Evolutionary conservation across 179 eudicot species (phyloP).

Genomic region (Carnegiea gigantea): DNA sequence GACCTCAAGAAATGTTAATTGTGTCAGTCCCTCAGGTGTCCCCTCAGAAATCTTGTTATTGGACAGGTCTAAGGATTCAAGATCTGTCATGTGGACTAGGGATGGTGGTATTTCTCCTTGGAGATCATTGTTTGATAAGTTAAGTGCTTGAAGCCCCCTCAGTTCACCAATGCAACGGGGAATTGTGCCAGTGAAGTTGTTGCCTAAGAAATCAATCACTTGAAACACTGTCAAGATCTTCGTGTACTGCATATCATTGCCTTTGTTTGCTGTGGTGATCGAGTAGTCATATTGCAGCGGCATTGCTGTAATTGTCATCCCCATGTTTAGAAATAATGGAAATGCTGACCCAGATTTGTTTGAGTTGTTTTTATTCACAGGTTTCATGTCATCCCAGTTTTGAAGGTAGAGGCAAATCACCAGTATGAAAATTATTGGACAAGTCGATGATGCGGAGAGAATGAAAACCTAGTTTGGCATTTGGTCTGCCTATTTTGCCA

Average conservation of each 20-base stretch:
- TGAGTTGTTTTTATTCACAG: too few relatives aligned
- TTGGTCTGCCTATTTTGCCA: too few relatives aligned
- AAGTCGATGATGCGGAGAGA: too few relatives aligned
- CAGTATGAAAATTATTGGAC: too few relatives aligned
- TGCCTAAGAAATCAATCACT: conserved; percentile 38
- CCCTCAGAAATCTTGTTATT: conserved; percentile 27
- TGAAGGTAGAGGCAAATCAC: too few relatives aligned
- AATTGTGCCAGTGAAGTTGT: conserved; percentile 36
- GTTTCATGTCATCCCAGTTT: too few relatives aligned
- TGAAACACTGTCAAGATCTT: conserved; percentile 17
- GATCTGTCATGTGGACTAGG: conserved; percentile 22
- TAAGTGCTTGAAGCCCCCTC: conserved; percentile 17
- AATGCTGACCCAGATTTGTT: too few relatives aligned
- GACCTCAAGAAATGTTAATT: conserved; percentile 22
- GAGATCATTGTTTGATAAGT: conserved; percentile 38
- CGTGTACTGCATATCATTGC: conserved; percentile 4
- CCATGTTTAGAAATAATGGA: too few relatives aligned
- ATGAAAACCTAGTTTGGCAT: too few relatives aligned
- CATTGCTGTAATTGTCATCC: too few relatives aligned
- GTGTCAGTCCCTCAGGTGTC: conserved; percentile 23
- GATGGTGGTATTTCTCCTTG: conserved; percentile 29
- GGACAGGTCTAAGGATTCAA: conserved; percentile 41
- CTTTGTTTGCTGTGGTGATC: conserved; percentile 32
- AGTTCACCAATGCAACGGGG: conserved; percentile 27
- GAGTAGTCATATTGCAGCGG: too few relatives aligned